Base-by-base conservation (phyloP, 352 stramenopile species). In the Globisporangium mamillatum region DNA sequence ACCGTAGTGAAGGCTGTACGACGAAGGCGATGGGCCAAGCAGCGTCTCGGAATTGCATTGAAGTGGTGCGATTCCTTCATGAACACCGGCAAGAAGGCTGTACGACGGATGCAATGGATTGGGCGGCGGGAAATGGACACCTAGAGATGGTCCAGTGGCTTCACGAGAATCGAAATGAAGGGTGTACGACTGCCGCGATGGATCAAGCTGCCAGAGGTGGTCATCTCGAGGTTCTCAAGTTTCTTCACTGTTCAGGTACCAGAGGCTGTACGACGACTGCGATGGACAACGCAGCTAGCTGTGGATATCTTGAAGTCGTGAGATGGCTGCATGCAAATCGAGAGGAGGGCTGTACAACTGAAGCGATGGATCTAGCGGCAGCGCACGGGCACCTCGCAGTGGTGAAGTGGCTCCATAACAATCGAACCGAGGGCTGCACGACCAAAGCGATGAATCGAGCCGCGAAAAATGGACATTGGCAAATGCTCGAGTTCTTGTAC, bases 401-500 rank as follows among this genome's bases (percentile, higher is more conserved):
- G 52, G 24, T 58, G 7, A 36, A 36, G 12, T 58, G 52, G 52
- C 52, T 58, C 12, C 52, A 58, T 4, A 25, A 34, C 24, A 34
- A 58, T 18, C 52, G 52, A 10, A 3, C 8, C 22, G 57, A 63
- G n/a, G 57, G 57, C 18, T 63, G 57, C 12, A 63, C 57, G 24
- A 18, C 9, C 4, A 14, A 22, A 9, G 57, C 18, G n/a, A 63
- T 63, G 27, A 48, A 62, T 22, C 20, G 22, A 41, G 56, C 56
- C 14, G 29, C 29, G 4, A 48, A 48, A 9, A 27, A 9, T 7
- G 27, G 56, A 6, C 20, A 62, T 25, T 46, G 32, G 29, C 56
- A 62, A 12, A 62, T 62, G 16, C 32, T 62, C 18, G 29, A 62
- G 27, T 62, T 48, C 36, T 25, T 62, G 32, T 25, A 29, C 32